Base-by-base conservation (phyloP, 2,329 filamentous ascomycete species). In the Metarhizium album region DNA sequence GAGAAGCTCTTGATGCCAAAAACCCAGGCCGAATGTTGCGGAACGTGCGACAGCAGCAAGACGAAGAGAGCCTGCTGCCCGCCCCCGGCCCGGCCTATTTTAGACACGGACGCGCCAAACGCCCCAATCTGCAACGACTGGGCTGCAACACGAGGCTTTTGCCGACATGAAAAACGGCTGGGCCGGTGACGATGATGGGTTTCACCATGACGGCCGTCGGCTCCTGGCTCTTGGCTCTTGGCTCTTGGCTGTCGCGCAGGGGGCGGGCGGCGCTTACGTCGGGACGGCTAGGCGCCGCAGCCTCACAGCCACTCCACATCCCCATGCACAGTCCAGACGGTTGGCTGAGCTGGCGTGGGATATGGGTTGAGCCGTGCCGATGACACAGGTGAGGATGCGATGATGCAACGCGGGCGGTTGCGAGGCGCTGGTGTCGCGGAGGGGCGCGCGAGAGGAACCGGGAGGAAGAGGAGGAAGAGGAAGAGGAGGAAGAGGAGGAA, bases 51-150 rank as follows among this genome's bases (percentile, higher is more conserved):
- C 27, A 8, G 27, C 27, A 29, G 27, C n/a, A 48, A 42, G 22
- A n/a, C 20, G 16, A 67, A 74, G 66, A 73, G 66, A 63, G 74
- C 13, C 33, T 8, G 14, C 7, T 16, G 9, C 33, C 33, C 8
- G 7, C 33, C 33, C 14, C 33, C 7, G 33, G 14, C 33, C 4
- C 14, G 33, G 33, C 33, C 14, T 35, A 14, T 16, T 35, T 35
- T 16, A 35, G 11, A 29, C 27, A 29, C 27, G 7, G 11, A 29
- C 27, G 11, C 27, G 27, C 33, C 16, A 40, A 18, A 20, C 11
- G 20, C 18, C 13, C 37, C 37, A 40, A 40, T 40, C 37, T 5
- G n/a, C 37, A 40, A 29, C 37, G 18, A 11, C 11, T 18, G 37
- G 37, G 37, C 37, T 7, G 37, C 16, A n/a, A 18, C 37, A 40